These are phyloP conservation scores for Arachnopeziza araneosa DNA, from an alignment of 2,329 filamentous ascomycete genomes.

Conservation along the genomic window DNA sequence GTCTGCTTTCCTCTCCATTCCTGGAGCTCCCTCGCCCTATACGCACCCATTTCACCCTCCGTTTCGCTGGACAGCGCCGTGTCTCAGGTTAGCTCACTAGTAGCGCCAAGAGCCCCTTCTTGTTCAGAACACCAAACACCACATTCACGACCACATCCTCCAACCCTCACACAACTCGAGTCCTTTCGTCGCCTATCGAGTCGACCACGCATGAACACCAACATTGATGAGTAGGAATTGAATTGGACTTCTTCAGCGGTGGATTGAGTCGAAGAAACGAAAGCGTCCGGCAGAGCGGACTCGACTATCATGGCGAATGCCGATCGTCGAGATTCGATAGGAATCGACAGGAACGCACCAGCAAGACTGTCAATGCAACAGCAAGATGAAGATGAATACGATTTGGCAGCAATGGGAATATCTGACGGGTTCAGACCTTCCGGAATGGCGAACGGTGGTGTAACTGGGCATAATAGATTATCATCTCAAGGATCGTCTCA, in stretches of 20 bases:
- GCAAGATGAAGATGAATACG: constrained; percentile 44
- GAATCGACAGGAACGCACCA: constrained; percentile 39
- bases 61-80: background rate
- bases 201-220: background rate
- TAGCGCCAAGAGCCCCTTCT: background rate
- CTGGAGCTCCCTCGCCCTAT: too few relatives aligned
- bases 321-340: constrained; percentile 34
- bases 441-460: constrained; percentile 5
- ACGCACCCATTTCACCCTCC: background rate
- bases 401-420: constrained; percentile 44
- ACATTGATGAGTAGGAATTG: background rate
- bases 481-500: constrained; percentile 14
- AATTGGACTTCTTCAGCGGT: background rate
- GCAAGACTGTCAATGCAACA: constrained; percentile 37
- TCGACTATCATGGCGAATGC: constrained; percentile 36
- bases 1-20: background rate
- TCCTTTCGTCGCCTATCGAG: background rate
- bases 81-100: background rate
- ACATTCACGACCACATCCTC: background rate
- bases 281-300: background rate
- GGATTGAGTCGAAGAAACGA: background rate
- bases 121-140: background rate
- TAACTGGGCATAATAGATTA: constrained; percentile 15
- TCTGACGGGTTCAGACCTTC: constrained; percentile 47
- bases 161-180: background rate